phyloP scores from a whole-genome alignment of 2,329 filamentous ascomycete genomes.

The Hysterium pulicare region DNA sequence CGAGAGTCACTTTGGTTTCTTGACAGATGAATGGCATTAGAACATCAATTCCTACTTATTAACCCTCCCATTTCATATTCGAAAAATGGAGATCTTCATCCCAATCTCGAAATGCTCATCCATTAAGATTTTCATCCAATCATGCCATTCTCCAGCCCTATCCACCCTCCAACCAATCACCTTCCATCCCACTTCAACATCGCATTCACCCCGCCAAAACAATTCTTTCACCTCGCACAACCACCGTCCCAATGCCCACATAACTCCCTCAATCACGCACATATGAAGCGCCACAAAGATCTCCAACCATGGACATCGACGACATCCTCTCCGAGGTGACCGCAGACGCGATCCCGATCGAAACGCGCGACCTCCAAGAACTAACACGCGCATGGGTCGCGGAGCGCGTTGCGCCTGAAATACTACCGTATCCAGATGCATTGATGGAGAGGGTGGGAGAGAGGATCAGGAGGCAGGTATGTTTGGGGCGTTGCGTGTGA shows the following conservation, averaged over 20 bases:
- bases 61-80: too few species aligned
- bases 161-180: background rate
- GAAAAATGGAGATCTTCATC: too few species aligned
- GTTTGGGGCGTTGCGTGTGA: conserved; percentile 5
- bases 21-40: background rate
- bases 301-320: conserved; percentile 46
- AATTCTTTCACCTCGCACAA: conserved; percentile 2
- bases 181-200: background rate
- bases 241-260: background rate
- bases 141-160: too few species aligned
- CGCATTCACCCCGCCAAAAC: background rate
- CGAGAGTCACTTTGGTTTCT: too few species aligned
- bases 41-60: too few species aligned
- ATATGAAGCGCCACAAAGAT: conserved; percentile 36
- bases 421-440: conserved; percentile 73
- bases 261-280: conserved; percentile 6
- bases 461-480: conserved; percentile 40
- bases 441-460: conserved; percentile 81
- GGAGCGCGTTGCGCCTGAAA: conserved; percentile 82
- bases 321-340: conserved; percentile 53
- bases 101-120: too few species aligned
- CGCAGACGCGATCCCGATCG: conserved; percentile 46
- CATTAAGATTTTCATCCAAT: too few species aligned
- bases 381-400: conserved; percentile 91
- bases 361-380: conserved; percentile 76